These are phyloP conservation scores for Caloboletus firmus DNA, from an alignment of 1,284 basidiomycete species.

Conservation along the genomic window DNA sequence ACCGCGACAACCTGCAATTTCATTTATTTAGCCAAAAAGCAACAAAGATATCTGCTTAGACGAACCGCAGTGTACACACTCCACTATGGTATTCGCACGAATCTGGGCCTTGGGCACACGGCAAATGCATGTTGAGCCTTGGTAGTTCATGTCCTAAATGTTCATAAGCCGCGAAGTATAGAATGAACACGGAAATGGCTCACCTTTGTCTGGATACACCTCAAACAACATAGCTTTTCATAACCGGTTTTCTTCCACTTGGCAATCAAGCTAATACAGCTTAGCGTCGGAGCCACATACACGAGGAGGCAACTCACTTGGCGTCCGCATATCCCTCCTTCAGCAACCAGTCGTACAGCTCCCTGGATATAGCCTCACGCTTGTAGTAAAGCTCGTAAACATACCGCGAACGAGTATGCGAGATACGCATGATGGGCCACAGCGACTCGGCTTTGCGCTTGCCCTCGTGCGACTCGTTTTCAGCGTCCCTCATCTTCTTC, in stretches of 20 bases:
- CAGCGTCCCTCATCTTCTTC: slow-evolving; percentile 96
- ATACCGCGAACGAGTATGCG: slow-evolving; percentile 92
- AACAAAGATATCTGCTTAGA: slow-evolving; percentile 21
- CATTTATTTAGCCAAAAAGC: slow-evolving; percentile 9
- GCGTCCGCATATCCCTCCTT: slow-evolving; percentile 98
- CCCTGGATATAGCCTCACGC: slow-evolving; percentile 90
- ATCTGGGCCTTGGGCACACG: slow-evolving; percentile 95
- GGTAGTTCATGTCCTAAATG: slow-evolving; percentile 95
- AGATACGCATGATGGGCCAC: slow-evolving; percentile 99
- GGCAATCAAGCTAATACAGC: slow-evolving; percentile 77
- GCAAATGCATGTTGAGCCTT: slow-evolving; percentile 99
- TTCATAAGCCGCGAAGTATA: slow-evolving; percentile 16
- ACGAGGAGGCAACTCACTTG: slow-evolving; percentile 66
- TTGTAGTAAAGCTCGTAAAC: slow-evolving; percentile 99
- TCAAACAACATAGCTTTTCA: slow-evolving; percentile 95
- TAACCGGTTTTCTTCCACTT: slow-evolving; percentile 99
- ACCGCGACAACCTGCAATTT: slow-evolving; percentile 67
- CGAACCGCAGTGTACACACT: slow-evolving; percentile 96
- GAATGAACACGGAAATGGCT: slow-evolving; percentile 24
- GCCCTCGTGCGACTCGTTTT: slow-evolving; percentile 96
- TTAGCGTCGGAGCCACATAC: slow-evolving; percentile 9
- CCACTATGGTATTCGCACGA: slow-evolving; percentile 89
- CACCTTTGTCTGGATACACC: slow-evolving; percentile 95
- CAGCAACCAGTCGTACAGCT: slow-evolving; percentile 97
- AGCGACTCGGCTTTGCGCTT: slow-evolving; percentile 95